Percentiles rank a stretch among this genome's conserved stretches.
Evolutionary conservation across 441 rosid species (phyloP).

Genomic region (Melastoma candidum): DNA sequence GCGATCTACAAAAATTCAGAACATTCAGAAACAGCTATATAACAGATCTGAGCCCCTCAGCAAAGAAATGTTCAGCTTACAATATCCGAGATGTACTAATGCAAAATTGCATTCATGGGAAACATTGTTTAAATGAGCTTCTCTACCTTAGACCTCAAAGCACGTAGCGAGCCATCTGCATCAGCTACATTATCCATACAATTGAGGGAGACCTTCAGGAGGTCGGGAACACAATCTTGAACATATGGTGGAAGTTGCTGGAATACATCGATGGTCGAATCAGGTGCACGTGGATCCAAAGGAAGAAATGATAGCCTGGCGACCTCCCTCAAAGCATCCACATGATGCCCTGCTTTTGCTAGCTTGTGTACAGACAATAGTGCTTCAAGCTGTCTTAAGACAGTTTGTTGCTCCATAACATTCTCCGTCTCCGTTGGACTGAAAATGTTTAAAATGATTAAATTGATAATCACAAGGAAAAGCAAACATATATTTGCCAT

Average conservation of each 20-base stretch:
- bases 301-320: slow-evolving; percentile 86
- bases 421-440: slow-evolving; percentile 76
- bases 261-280: slow-evolving; percentile 36
- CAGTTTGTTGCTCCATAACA: slow-evolving; percentile 79
- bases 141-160: slow-evolving; percentile 82
- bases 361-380: slow-evolving; percentile 63
- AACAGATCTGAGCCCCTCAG: background rate
- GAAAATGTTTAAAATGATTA: slow-evolving; percentile 12
- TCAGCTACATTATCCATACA: slow-evolving; percentile 81
- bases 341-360: slow-evolving; percentile 51
- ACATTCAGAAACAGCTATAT: background rate
- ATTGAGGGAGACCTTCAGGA: slow-evolving; percentile 68
- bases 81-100: background rate
- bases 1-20: slow-evolving; percentile 55
- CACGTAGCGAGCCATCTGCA: slow-evolving; percentile 82
- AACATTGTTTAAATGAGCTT: background rate
- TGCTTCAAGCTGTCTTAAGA: slow-evolving; percentile 93
- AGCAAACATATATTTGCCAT: background rate
- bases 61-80: background rate
- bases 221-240: slow-evolving; percentile 81
- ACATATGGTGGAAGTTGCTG: slow-evolving; percentile 73
- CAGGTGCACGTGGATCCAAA: slow-evolving; percentile 72
- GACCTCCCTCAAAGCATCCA: slow-evolving; percentile 82
- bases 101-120: background rate
- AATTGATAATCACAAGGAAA: background rate